phyloP scores from a whole-genome alignment of 2,329 filamentous ascomycete genomes.

The Ophiostoma novo-ulmi region DNA sequence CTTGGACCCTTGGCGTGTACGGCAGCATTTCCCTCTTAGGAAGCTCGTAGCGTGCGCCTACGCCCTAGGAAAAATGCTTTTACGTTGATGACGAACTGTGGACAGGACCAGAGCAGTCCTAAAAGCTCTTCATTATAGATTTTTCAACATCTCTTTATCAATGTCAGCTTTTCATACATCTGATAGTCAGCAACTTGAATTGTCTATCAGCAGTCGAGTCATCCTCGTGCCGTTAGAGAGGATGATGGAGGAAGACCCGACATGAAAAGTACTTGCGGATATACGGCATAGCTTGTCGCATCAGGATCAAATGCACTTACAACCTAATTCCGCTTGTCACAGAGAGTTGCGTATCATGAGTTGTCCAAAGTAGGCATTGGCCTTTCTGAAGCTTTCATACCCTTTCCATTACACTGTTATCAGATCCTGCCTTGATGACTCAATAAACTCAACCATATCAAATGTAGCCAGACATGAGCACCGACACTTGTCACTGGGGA shows the following conservation, averaged over 20 bases:
- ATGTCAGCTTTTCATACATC: too few species aligned
- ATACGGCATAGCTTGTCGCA: not conserved
- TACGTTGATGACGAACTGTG: not conserved
- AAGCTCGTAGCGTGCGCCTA: slow-evolving; percentile 5
- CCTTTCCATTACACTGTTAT: too few species aligned
- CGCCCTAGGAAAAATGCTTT: not conserved
- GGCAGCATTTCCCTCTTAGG: slow-evolving; percentile 4
- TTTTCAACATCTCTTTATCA: too few species aligned
- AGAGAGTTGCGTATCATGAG: not conserved
- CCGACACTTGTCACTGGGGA: too few species aligned
- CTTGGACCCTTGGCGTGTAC: not conserved
- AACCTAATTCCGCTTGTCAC: not conserved
- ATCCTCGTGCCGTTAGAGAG: not conserved
- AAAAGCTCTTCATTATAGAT: not conserved
- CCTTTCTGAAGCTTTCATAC: too few species aligned
- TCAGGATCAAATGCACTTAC: not conserved
- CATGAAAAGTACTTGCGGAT: not conserved
- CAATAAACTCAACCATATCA: too few species aligned
- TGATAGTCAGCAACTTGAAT: not conserved
- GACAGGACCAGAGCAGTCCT: not conserved
- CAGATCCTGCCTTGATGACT: too few species aligned
- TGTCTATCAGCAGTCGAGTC: not conserved
- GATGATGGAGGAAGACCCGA: not conserved
- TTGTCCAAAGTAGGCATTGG: too few species aligned
- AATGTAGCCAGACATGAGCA: too few species aligned